Percentiles rank a stretch among this genome's conserved stretches.
phyloP scores from a whole-genome alignment of 495 filamentous ascomycete genomes.

The Penicillium cataractarum region DNA sequence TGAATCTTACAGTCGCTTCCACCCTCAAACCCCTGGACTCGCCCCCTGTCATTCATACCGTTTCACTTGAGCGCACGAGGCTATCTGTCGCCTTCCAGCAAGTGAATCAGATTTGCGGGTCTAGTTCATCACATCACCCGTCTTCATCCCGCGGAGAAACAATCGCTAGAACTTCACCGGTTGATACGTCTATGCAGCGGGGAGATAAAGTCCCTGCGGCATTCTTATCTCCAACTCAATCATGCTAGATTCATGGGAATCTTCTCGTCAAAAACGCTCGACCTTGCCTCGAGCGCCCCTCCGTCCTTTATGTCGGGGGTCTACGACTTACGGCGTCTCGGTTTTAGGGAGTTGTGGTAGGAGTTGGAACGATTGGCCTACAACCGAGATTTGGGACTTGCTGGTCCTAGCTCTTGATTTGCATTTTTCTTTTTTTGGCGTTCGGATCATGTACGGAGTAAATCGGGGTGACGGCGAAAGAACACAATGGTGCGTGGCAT shows the following conservation, averaged over 20 bases:
- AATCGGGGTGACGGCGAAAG: too few relatives aligned
- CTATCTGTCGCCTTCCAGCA: not conserved
- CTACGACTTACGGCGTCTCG: constrained; percentile 3
- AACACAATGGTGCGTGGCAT: too few relatives aligned
- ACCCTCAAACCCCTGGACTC: not conserved
- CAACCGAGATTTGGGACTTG: not conserved
- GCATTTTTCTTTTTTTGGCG: constrained; percentile 20
- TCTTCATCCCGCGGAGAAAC: not conserved
- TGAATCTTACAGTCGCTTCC: not conserved
- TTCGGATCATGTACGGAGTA: constrained; percentile 26
- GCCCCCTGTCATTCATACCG: not conserved
- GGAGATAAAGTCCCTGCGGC: not conserved
- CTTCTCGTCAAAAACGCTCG: not conserved
- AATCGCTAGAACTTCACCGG: not conserved
- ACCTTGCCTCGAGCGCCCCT: not conserved
- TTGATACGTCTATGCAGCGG: not conserved
- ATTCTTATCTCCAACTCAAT: not conserved
- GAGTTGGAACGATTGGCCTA: constrained; percentile 1
- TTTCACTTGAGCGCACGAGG: not conserved
- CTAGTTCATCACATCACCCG: not conserved
- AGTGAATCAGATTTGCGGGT: not conserved
- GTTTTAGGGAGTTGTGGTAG: constrained; percentile 8
- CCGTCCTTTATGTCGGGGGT: not conserved
- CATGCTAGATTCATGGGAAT: not conserved
- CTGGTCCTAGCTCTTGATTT: constrained; percentile 9